Conservation (phyloP, 1,139 yeast genomes). For the Nakaseomyces sp. region DNA sequence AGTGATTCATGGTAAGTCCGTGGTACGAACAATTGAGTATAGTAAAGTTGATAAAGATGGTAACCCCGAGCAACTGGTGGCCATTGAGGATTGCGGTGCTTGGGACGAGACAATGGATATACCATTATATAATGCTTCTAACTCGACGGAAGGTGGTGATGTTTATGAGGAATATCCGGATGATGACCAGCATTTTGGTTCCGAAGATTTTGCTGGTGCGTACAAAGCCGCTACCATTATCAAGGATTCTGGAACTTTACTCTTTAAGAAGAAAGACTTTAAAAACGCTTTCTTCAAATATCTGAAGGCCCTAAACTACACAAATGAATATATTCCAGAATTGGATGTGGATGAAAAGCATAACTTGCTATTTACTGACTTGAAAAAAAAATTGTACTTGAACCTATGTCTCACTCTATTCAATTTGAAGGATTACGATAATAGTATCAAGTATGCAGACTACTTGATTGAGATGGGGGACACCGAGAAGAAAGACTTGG, state of each 20-base stretch:
- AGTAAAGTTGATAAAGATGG: constrained; percentile 42
- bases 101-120: constrained; percentile 47
- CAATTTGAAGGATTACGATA: constrained; percentile 39
- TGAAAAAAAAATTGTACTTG: constrained; percentile 54
- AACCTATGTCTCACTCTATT: constrained; percentile 49
- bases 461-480: constrained; percentile 45
- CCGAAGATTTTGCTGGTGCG: constrained; percentile 47
- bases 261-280: constrained; percentile 46
- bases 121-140: constrained; percentile 56
- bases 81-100: constrained; percentile 54
- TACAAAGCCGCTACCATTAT: constrained; percentile 44
- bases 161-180: constrained; percentile 68
- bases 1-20: constrained; percentile 57
- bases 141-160: constrained; percentile 56
- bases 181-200: constrained; percentile 51
- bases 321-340: constrained; percentile 66
- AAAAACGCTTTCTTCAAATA: constrained; percentile 52
- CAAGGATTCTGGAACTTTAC: constrained; percentile 55
- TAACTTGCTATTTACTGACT: constrained; percentile 40
- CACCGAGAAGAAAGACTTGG: constrained; percentile 38
- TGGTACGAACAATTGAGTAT: constrained; percentile 56
- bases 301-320: constrained; percentile 53
- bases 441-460: constrained; percentile 44
- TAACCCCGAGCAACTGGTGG: constrained; percentile 37
- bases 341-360: constrained; percentile 52